Base-by-base conservation (phyloP, 1,284 basidiomycete genomes). In the Pseudozyma flocculosa region DNA sequence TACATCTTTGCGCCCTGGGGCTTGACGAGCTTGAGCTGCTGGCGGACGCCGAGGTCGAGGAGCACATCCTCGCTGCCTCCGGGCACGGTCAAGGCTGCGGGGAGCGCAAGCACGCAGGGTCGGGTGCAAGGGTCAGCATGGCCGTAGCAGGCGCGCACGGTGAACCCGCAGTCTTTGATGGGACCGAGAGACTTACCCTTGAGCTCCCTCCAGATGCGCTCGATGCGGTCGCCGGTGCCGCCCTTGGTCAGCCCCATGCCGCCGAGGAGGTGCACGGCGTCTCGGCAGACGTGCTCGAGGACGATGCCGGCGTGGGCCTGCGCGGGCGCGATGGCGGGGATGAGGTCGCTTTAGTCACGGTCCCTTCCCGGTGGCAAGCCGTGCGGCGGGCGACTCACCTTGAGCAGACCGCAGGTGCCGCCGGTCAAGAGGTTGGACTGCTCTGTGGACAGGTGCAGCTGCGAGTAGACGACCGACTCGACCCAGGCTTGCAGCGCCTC, bases 241-340 rank as follows among this genome's bases (percentile, higher is more conserved):
- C 66, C 66, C 40, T 63, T 64, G 4, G 71, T 73, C 24, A 71
- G 23, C 5, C 69, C 69, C 66, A 70, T 67, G 13, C 71, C 71
- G 13, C 71, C 71, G 9, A 73, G 36, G 40, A 72, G 29, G 32
- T 70, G 61, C 21, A 67, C 54, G 11, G 67, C 49, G 43, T 72
- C 69, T 8, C 68, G 30, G 29, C 53, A 58, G 8, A 70, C 61
- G 19, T 72, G 48, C 24, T 71, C 65, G 29, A 72, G 39, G 40
- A 69, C 67, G 39, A 72, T 69, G 9, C 63, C 67, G n/a, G 71
- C 62, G 40, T 73, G 71, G 11, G 71, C 69, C 32, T 34, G n/a
- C n/a, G n/a, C n/a, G n/a, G n/a, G n/a, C n/a, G n/a, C n/a, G n/a
- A n/a, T n/a, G n/a, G n/a, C n/a, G n/a, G n/a, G n/a, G n/a, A n/a